Evolutionary conservation across 2,329 filamentous ascomycete species (phyloP).

Genomic region (Elsinoe batatas): DNA sequence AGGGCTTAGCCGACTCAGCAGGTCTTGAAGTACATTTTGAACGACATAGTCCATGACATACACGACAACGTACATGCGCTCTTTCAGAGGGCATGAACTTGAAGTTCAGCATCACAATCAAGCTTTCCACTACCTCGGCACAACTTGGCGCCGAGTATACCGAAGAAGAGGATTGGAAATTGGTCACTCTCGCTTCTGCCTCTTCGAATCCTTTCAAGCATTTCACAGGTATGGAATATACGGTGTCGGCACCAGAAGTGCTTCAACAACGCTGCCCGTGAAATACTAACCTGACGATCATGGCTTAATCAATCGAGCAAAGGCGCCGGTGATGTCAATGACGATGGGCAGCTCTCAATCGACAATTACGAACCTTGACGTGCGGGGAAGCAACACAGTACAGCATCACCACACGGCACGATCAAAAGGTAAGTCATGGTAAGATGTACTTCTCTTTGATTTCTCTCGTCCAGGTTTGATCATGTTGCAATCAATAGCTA

Average conservation of each 20-base stretch:
- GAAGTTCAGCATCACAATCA: not conserved
- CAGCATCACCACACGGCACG: not conserved
- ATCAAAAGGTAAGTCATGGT: not conserved
- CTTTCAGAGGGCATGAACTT: too few species aligned
- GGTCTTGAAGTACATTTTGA: not conserved
- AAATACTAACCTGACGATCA: not conserved
- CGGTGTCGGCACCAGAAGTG: not conserved
- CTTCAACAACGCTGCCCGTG: not conserved
- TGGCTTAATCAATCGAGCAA: not conserved
- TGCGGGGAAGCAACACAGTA: not conserved
- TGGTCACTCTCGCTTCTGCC: too few species aligned
- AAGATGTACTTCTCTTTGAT: not conserved
- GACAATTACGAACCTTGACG: not conserved
- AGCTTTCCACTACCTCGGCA: conserved; percentile 3
- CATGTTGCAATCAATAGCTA: not conserved
- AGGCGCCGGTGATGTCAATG: conserved; percentile 5
- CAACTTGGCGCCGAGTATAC: conserved; percentile 12
- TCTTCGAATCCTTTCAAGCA: not conserved
- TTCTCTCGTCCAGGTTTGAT: not conserved
- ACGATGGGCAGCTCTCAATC: not conserved
- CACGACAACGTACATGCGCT: not conserved
- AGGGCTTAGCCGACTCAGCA: too few species aligned
- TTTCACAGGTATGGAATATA: not conserved
- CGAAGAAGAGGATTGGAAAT: not conserved
- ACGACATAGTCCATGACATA: not conserved